These are phyloP conservation scores for Amphicarpaea edgeworthii DNA, from an alignment of 306 rosid genomes.

Conservation along the genomic window DNA sequence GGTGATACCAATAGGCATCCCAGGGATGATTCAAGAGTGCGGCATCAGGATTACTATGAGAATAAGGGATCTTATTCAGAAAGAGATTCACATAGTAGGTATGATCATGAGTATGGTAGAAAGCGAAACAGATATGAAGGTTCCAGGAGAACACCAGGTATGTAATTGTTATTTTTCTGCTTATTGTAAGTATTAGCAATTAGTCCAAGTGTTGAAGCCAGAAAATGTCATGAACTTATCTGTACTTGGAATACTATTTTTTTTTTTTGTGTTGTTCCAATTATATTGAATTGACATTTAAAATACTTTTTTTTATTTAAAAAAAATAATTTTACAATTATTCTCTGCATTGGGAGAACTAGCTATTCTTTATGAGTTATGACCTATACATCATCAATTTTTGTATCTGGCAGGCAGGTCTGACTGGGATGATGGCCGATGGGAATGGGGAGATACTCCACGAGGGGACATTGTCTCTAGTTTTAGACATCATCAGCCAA, in stretches of 20 bases:
- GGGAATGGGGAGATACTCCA: constrained; percentile 99
- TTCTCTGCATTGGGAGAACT: constrained; percentile 23
- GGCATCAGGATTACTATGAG: constrained; percentile 51
- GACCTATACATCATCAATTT: constrained; percentile 13
- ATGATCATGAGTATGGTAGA: constrained; percentile 64
- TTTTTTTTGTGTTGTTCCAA: constrained; percentile 14
- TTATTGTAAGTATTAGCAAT: constrained; percentile 17
- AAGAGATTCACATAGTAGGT: constrained; percentile 67
- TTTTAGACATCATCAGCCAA: constrained; percentile 79
- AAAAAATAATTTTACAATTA: constrained; percentile 19
- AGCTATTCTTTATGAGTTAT: constrained; percentile 34
- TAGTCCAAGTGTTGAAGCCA: constrained; percentile 26
- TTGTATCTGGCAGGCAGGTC: constrained; percentile 71
- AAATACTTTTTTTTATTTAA: not conserved
- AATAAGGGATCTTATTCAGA: constrained; percentile 62
- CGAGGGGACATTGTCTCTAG: constrained; percentile 68
- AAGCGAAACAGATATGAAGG: constrained; percentile 76
- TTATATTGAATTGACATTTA: constrained; percentile 28
- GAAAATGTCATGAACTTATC: constrained; percentile 26
- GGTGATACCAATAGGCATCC: constrained; percentile 43
- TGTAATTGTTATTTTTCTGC: constrained; percentile 20
- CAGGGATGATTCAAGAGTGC: too few species aligned
- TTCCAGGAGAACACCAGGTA: constrained; percentile 87
- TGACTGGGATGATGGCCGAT: constrained; percentile 94
- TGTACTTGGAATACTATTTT: constrained; percentile 26